Percentiles rank a stretch among this genome's conserved stretches.
Conservation (phyloP, 2,329 filamentous ascomycete genomes). For the Fusarium guadeloupense region DNA sequence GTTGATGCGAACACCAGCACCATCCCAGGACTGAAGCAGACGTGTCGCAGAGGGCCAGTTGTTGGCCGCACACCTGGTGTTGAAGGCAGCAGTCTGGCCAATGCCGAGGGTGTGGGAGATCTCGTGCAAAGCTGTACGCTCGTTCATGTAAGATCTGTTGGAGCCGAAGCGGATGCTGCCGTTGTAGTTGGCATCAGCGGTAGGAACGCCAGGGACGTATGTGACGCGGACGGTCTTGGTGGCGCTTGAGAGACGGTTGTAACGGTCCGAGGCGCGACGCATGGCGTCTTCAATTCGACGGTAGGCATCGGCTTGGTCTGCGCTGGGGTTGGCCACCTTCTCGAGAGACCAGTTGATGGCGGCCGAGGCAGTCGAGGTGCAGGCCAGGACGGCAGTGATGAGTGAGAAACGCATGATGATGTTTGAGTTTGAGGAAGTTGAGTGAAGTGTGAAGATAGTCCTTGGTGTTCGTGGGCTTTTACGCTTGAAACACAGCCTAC, state of each 20-base stretch:
- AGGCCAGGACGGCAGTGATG: slow-evolving; percentile 42
- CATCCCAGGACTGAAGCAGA: slow-evolving; percentile 55
- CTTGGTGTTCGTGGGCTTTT: neutral
- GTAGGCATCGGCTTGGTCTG: slow-evolving; percentile 57
- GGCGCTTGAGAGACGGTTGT: slow-evolving; percentile 48
- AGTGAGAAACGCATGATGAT: slow-evolving; percentile 50
- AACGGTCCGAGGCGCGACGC: slow-evolving; percentile 52
- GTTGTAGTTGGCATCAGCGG: slow-evolving; percentile 57
- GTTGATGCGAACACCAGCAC: slow-evolving; percentile 48
- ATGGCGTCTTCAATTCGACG: slow-evolving; percentile 54
- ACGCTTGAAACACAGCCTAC: neutral
- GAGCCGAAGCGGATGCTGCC: slow-evolving; percentile 58
- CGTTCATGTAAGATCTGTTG: slow-evolving; percentile 57
- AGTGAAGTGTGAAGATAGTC: too few relatives aligned
- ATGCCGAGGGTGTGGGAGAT: slow-evolving; percentile 59
- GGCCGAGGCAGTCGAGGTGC: slow-evolving; percentile 47
- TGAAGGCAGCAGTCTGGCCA: slow-evolving; percentile 55
- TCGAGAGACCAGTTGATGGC: slow-evolving; percentile 52
- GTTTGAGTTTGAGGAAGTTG: too few relatives aligned
- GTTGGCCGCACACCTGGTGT: slow-evolving; percentile 50
- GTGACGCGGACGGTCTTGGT: slow-evolving; percentile 52
- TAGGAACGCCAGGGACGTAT: slow-evolving; percentile 56
- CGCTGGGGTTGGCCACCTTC: slow-evolving; percentile 51
- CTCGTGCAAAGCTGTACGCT: slow-evolving; percentile 60
- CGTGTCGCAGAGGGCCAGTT: slow-evolving; percentile 54